Conservation (phyloP, 75 land plant species). For the Pinus tabuliformis region DNA sequence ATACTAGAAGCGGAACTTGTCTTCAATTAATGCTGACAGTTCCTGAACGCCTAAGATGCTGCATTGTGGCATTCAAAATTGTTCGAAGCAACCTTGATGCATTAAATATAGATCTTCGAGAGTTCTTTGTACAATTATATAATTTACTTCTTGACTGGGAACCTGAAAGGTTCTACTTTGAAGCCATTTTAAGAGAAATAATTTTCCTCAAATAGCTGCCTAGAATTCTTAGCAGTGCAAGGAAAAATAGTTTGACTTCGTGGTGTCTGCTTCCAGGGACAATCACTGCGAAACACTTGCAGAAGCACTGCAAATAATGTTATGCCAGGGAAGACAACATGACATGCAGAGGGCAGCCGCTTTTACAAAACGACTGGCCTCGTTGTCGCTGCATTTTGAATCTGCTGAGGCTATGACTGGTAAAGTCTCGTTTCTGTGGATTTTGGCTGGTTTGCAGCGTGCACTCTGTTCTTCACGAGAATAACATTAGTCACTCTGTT, state of each 20-base stretch:
- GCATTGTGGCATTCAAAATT: too few species aligned
- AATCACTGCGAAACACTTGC: slow-evolving; percentile 72
- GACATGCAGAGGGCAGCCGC: slow-evolving; percentile 99
- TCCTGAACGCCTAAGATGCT: too few species aligned
- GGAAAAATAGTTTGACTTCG: background rate
- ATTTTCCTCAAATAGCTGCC: background rate
- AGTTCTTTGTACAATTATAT: slow-evolving; percentile 87
- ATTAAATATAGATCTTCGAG: slow-evolving; percentile 87
- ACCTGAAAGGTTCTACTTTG: slow-evolving; percentile 62
- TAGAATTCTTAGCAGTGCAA: background rate
- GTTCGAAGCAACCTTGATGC: slow-evolving; percentile 51
- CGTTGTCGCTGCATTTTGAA: slow-evolving; percentile 75
- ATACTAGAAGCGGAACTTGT: slow-evolving; percentile 4
- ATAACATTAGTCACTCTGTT: too few species aligned
- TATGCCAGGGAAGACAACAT: slow-evolving; percentile 90
- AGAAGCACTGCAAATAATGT: slow-evolving; percentile 91
- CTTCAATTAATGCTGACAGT: background rate
- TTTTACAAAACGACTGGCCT: slow-evolving; percentile 85
- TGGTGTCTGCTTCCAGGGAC: slow-evolving; percentile 24
- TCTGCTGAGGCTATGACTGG: slow-evolving; percentile 95
- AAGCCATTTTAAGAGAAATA: background rate
- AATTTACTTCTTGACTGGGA: slow-evolving; percentile 79
- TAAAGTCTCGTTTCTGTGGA: slow-evolving; percentile 10
- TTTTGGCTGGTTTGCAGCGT: background rate
- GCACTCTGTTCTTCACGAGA: background rate